phyloP scores from a whole-genome alignment of 1,284 basidiomycete species.

The Ganoderma leucocontextum region DNA sequence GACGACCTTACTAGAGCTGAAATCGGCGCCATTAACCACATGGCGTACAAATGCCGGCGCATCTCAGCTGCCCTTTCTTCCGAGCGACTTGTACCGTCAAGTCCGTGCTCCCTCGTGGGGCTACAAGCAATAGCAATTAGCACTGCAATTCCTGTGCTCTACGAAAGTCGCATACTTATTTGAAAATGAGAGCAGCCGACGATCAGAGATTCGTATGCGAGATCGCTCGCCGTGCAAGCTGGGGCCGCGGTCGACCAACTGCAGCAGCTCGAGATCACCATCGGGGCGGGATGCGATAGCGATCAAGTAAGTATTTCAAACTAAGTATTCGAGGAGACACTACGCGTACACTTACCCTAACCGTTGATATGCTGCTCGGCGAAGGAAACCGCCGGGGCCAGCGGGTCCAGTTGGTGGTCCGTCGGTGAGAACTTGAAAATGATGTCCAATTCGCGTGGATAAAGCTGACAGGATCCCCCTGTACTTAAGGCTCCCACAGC shows the following conservation, averaged over 20 bases:
- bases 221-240: conserved; percentile 6
- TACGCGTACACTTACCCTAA: neutral
- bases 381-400: neutral
- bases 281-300: neutral
- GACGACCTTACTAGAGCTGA: neutral
- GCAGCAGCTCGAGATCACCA: conserved; percentile 2
- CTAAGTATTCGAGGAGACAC: neutral
- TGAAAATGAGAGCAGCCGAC: conserved; percentile 11
- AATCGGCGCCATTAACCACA: neutral
- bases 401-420: neutral
- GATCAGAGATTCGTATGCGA: conserved; percentile 18
- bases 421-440: neutral
- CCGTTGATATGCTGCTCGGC: neutral
- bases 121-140: neutral
- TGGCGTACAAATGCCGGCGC: neutral
- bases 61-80: neutral
- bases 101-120: neutral
- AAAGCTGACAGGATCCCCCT: too few species aligned
- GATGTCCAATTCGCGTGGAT: neutral
- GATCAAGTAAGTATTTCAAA: neutral
- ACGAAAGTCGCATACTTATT: conserved; percentile 5
- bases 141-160: conserved; percentile 7
- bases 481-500: neutral
- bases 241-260: neutral
- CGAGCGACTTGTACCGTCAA: neutral